A percentile compares a stretch with the other conserved stretches of the same genome.
Evolutionary conservation across 2,329 filamentous ascomycete genomes (phyloP).

Genomic region (Alternaria sp.): DNA sequence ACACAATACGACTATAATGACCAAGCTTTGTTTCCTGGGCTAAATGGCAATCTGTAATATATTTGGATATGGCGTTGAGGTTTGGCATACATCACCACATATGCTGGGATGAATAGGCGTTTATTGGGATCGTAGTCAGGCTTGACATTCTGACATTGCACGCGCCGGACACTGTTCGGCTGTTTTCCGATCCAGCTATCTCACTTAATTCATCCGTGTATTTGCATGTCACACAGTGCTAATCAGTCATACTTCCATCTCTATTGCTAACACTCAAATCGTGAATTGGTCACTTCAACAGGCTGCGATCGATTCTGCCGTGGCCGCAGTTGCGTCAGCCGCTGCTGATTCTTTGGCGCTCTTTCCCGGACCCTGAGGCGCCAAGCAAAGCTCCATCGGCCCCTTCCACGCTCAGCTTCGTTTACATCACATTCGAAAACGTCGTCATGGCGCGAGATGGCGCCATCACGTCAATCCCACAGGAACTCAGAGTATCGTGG

Average conservation of each 20-base stretch:
- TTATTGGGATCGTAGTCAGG: slow-evolving; percentile 2
- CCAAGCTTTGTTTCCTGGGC: slow-evolving; percentile 19
- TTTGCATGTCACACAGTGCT: background rate
- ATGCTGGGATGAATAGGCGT: background rate
- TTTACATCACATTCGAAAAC: background rate
- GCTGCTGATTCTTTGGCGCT: background rate
- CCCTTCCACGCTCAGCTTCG: background rate
- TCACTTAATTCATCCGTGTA: background rate
- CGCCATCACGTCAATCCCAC: background rate
- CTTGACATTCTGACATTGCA: background rate
- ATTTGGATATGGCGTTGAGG: slow-evolving; percentile 26
- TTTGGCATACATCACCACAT: slow-evolving; percentile 9
- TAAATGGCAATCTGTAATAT: slow-evolving; percentile 30
- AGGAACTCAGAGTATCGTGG: background rate
- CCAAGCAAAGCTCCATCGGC: background rate
- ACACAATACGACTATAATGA: slow-evolving; percentile 27
- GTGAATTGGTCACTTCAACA: background rate
- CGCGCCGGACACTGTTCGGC: background rate
- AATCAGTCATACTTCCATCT: background rate
- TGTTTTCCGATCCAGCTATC: background rate
- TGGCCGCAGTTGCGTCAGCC: background rate
- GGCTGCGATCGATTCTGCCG: background rate
- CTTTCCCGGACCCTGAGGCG: background rate
- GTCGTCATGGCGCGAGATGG: background rate
- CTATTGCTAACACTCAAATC: background rate